Percentiles rank a stretch among this genome's conserved stretches.
Evolutionary conservation across 108 stramenopile genomes (phyloP).

Genomic region (Fistulifera solaris): DNA sequence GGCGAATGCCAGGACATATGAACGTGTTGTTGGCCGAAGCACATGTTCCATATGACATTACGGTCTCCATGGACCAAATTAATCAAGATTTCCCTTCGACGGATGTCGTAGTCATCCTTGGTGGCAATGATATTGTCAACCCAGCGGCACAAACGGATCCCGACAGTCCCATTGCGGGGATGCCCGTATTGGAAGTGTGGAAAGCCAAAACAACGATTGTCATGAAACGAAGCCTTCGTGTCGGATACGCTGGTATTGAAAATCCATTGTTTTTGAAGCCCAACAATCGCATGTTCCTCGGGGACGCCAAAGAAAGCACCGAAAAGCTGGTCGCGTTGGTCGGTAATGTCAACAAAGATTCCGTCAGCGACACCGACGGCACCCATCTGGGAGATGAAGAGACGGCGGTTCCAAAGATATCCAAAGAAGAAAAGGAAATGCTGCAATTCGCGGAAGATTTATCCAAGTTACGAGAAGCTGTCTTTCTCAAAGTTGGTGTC

Average conservation of each 20-base stretch:
- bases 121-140: constrained; percentile 78
- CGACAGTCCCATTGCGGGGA: constrained; percentile 51
- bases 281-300: constrained; percentile 75
- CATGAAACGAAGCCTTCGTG: constrained; percentile 76
- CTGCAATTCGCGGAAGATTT: constrained; percentile 28
- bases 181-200: constrained; percentile 81
- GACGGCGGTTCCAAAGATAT: neutral
- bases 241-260: constrained; percentile 84
- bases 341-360: constrained; percentile 9
- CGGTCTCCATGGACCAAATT: constrained; percentile 38
- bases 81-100: constrained; percentile 54
- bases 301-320: constrained; percentile 53
- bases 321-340: constrained; percentile 33
- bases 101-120: constrained; percentile 39
- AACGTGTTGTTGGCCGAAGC: constrained; percentile 83
- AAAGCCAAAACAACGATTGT: constrained; percentile 63
- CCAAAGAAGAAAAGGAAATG: too few relatives aligned
- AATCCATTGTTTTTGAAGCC: constrained; percentile 64
- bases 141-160: constrained; percentile 79
- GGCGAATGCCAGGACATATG: constrained; percentile 78
- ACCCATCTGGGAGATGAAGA: constrained; percentile 9
- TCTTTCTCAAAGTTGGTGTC: constrained; percentile 56
- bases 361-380: constrained; percentile 4
- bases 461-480: constrained; percentile 24
- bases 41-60: constrained; percentile 71